Conservation (phyloP, 2,329 filamentous ascomycete species). For the Didymosphaeria variabile region DNA sequence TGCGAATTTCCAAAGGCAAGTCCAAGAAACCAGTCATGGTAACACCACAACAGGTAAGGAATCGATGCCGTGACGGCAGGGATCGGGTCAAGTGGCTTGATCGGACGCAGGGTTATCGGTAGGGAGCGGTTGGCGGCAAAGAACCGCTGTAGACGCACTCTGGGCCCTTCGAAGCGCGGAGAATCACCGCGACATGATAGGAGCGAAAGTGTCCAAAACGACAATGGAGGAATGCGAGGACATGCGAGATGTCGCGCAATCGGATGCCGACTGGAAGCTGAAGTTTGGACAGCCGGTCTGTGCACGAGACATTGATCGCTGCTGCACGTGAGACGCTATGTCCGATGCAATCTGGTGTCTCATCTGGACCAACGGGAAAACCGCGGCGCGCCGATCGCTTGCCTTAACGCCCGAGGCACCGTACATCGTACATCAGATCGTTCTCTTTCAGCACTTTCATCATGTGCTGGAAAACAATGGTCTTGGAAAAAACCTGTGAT, state of each 20-base stretch:
- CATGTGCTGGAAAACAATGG: no score
- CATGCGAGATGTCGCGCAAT: slow-evolving; percentile 12
- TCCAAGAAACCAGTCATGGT: slow-evolving; percentile 42
- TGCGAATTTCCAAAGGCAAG: slow-evolving; percentile 39
- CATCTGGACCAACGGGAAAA: background rate
- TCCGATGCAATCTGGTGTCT: background rate
- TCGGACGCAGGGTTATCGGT: slow-evolving; percentile 18
- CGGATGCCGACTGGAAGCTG: slow-evolving; percentile 6
- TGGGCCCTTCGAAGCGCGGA: slow-evolving; percentile 15
- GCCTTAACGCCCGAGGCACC: background rate
- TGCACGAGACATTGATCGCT: slow-evolving; percentile 2
- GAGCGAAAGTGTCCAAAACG: slow-evolving; percentile 16
- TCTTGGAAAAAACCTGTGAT: no score
- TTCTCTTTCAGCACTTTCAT: background rate
- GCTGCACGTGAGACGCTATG: slow-evolving; percentile 8
- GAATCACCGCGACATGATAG: slow-evolving; percentile 1
- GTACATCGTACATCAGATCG: background rate
- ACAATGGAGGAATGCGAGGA: slow-evolving; percentile 9
- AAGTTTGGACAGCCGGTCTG: slow-evolving; percentile 12
- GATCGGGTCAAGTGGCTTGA: slow-evolving; percentile 16
- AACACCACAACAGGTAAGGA: slow-evolving; percentile 17
- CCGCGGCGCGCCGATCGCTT: slow-evolving; percentile 4
- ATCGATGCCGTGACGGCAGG: slow-evolving; percentile 23
- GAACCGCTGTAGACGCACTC: slow-evolving; percentile 6
- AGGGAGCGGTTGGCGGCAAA: slow-evolving; percentile 13